These are phyloP conservation scores for Bruguiera gymnorhiza DNA, from an alignment of 345 rosid species.

Conservation along the genomic window DNA sequence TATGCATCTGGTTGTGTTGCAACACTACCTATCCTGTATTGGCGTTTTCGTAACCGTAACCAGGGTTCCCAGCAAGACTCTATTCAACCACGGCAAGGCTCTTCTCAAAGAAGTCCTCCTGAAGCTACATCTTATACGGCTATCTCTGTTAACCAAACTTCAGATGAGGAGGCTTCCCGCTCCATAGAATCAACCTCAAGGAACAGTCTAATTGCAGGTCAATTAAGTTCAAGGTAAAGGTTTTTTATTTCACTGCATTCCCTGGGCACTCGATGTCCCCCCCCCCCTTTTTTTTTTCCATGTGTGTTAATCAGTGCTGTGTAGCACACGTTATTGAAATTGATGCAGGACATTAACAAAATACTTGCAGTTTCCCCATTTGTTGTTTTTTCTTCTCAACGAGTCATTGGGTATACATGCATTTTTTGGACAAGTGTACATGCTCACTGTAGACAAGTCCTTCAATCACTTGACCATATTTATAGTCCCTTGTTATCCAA, in stretches of 20 bases:
- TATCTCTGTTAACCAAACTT: slow-evolving; percentile 50
- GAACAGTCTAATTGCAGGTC: slow-evolving; percentile 36
- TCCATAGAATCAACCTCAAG: slow-evolving; percentile 22
- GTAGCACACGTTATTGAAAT: not conserved
- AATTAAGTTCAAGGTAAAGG: slow-evolving; percentile 46
- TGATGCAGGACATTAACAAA: not conserved
- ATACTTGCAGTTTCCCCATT: not conserved
- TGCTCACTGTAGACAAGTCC: no score
- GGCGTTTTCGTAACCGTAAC: slow-evolving; percentile 61
- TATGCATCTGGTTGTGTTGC: slow-evolving; percentile 82
- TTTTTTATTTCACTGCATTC: not conserved
- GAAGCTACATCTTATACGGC: slow-evolving; percentile 61
- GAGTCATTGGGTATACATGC: no score
- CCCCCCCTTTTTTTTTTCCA: not conserved
- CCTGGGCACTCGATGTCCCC: not conserved
- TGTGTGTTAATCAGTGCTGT: not conserved
- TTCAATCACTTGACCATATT: no score
- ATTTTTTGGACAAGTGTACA: no score
- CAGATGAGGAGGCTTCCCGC: slow-evolving; percentile 50
- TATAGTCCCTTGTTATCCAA: no score
- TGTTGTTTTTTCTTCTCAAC: no score
- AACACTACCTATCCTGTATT: slow-evolving; percentile 73
- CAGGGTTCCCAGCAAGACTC: slow-evolving; percentile 41
- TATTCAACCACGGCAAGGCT: slow-evolving; percentile 33
- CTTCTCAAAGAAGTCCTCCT: slow-evolving; percentile 37